Conservation (phyloP, 805 yeast species). For the Starmerella geochares region DNA sequence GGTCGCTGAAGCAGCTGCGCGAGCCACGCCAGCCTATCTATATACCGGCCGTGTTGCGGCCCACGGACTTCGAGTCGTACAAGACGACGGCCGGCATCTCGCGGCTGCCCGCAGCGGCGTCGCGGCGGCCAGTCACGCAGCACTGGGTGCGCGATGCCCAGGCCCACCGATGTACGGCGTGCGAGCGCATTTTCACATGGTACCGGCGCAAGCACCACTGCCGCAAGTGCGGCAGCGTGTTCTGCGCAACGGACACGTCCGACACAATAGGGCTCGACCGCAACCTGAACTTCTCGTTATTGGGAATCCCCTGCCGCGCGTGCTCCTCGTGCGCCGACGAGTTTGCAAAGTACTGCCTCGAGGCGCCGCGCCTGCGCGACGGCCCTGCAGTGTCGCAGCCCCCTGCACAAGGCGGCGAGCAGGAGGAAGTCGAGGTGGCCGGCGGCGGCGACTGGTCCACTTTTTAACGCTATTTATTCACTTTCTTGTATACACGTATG, state of each 20-base stretch:
- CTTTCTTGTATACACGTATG: background rate
- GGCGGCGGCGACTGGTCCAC: constrained; percentile 25
- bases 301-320: constrained; percentile 58
- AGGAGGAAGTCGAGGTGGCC: constrained; percentile 17
- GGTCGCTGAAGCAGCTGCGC: constrained; percentile 54
- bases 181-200: constrained; percentile 60
- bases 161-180: constrained; percentile 54
- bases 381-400: constrained; percentile 12
- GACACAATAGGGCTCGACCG: constrained; percentile 48
- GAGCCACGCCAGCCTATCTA: constrained; percentile 80
- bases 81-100: constrained; percentile 23
- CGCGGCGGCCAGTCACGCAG: constrained; percentile 29
- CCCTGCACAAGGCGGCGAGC: constrained; percentile 17
- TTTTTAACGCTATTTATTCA: constrained; percentile 12
- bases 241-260: constrained; percentile 57
- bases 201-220: constrained; percentile 78
- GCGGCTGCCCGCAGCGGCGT: constrained; percentile 18
- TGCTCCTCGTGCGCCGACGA: constrained; percentile 58
- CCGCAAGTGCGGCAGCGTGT: constrained; percentile 73
- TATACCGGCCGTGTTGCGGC: constrained; percentile 77
- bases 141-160: constrained; percentile 54
- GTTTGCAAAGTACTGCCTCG: constrained; percentile 43
- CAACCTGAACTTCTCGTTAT: constrained; percentile 43
- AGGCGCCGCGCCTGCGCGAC: constrained; percentile 24
- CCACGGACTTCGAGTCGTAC: constrained; percentile 31